Percentiles rank a stretch among this genome's conserved stretches.
Evolutionary conservation across 2,329 filamentous ascomycete genomes (phyloP).

Genomic region (Cytospora leucostoma): DNA sequence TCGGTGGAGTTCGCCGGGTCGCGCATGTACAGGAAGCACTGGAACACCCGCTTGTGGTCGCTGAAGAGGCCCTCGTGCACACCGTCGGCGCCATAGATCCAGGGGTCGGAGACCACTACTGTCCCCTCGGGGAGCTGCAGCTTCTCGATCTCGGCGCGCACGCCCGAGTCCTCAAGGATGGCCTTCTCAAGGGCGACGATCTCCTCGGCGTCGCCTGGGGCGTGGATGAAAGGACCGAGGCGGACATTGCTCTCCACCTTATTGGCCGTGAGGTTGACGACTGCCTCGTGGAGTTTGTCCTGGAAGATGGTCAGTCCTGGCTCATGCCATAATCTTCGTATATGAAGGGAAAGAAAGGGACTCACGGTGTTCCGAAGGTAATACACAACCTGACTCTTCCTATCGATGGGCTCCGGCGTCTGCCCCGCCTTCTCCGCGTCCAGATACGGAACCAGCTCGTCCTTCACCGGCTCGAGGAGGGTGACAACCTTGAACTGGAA

Average conservation of each 20-base stretch:
- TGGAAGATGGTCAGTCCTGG: slow-evolving; percentile 31
- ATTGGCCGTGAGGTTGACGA: slow-evolving; percentile 51
- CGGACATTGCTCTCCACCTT: slow-evolving; percentile 58
- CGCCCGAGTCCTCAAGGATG: slow-evolving; percentile 55
- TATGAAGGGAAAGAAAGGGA: background rate
- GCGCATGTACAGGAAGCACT: slow-evolving; percentile 68
- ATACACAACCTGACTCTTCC: slow-evolving; percentile 58
- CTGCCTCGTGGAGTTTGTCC: slow-evolving; percentile 64
- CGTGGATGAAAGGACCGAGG: slow-evolving; percentile 60
- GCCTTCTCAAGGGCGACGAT: slow-evolving; percentile 59
- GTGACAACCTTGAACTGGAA: slow-evolving; percentile 65
- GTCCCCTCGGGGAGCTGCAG: slow-evolving; percentile 61
- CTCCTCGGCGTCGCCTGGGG: slow-evolving; percentile 61
- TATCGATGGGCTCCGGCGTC: slow-evolving; percentile 44
- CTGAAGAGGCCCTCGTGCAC: slow-evolving; percentile 48
- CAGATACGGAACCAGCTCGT: slow-evolving; percentile 52
- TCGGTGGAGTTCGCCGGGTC: slow-evolving; percentile 61
- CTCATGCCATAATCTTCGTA: background rate
- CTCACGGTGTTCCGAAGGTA: slow-evolving; percentile 62
- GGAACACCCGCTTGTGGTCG: slow-evolving; percentile 52
- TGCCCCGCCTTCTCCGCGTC: slow-evolving; percentile 48
- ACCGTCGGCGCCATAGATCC: slow-evolving; percentile 63
- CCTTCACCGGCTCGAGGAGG: slow-evolving; percentile 59
- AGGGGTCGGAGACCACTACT: slow-evolving; percentile 61
- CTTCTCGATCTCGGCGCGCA: slow-evolving; percentile 63